phyloP scores from a whole-genome alignment of 352 stramenopile species.

The Phytophthora colocasiae region DNA sequence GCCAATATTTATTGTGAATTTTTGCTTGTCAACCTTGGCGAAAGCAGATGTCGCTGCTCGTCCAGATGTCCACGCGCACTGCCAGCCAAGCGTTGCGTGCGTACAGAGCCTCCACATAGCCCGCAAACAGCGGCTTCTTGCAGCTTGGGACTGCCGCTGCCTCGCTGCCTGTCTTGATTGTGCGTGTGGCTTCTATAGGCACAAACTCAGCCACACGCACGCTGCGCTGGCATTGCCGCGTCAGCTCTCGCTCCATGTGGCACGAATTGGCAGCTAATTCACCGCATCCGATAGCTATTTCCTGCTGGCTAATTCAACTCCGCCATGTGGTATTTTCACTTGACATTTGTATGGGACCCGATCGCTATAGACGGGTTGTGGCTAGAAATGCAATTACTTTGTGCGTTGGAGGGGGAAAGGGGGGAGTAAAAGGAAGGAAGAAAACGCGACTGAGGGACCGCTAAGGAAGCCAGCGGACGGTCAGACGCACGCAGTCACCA shows the following conservation, averaged over 20 bases:
- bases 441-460: slow-evolving; percentile 42
- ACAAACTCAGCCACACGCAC: slow-evolving; percentile 39
- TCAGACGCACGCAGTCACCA: slow-evolving; percentile 15
- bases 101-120: slow-evolving; percentile 40
- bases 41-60: slow-evolving; percentile 12
- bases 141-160: neutral
- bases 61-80: slow-evolving; percentile 38
- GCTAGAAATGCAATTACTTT: slow-evolving; percentile 31
- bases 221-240: slow-evolving; percentile 18
- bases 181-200: neutral
- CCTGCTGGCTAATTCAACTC: slow-evolving; percentile 17
- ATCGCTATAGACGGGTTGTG: slow-evolving; percentile 20
- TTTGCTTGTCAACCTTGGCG: slow-evolving; percentile 27
- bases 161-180: slow-evolving; percentile 13
- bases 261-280: slow-evolving; percentile 19
- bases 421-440: slow-evolving; percentile 37
- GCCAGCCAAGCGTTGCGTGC: slow-evolving; percentile 34
- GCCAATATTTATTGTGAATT: too few species aligned
- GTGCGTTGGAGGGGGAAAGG: slow-evolving; percentile 30
- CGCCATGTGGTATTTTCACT: slow-evolving; percentile 19
- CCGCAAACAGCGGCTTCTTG: slow-evolving; percentile 28
- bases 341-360: slow-evolving; percentile 3
- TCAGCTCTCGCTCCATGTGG: slow-evolving; percentile 31
- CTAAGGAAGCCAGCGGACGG: slow-evolving; percentile 29
- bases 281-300: slow-evolving; percentile 14